These are phyloP conservation scores for Trichothecium sympodiale DNA, from an alignment of 2,329 filamentous ascomycete species.

Conservation along the genomic window DNA sequence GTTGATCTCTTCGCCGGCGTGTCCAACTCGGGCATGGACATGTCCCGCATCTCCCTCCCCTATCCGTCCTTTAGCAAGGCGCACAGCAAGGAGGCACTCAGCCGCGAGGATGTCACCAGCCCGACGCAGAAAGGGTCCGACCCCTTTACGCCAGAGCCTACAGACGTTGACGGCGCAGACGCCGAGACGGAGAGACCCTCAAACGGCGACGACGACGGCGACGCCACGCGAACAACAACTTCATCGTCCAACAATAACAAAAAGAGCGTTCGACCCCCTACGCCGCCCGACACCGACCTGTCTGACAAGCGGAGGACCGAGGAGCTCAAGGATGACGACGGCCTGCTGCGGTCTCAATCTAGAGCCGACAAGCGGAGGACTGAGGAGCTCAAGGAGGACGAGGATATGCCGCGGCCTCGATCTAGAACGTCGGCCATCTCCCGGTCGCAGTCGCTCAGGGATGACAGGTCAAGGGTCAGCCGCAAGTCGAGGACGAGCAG, in stretches of 20 bases:
- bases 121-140: constrained; percentile 20
- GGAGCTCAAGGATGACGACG: constrained; percentile 16
- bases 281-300: constrained; percentile 49
- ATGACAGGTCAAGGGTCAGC: constrained; percentile 41
- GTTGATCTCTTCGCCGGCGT: constrained; percentile 40
- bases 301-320: constrained; percentile 7
- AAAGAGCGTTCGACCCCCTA: constrained; percentile 43
- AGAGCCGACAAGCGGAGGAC: constrained; percentile 10
- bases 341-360: constrained; percentile 26
- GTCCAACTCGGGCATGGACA: constrained; percentile 22
- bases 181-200: neutral
- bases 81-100: constrained; percentile 80
- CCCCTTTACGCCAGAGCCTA: constrained; percentile 58
- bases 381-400: constrained; percentile 18
- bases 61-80: constrained; percentile 84
- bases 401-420: constrained; percentile 20
- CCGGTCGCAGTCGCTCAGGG: constrained; percentile 32
- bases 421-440: constrained; percentile 33
- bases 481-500: constrained; percentile 45
- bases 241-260: too few relatives aligned
- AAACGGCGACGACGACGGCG: constrained; percentile 11
- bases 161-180: constrained; percentile 42
- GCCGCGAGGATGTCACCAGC: constrained; percentile 38
- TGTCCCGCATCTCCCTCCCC: constrained; percentile 44
- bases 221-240: constrained; percentile 26